Evolutionary conservation across 176 grass and related monocot species (phyloP).

Genomic region (Zoysia pacifica): DNA sequence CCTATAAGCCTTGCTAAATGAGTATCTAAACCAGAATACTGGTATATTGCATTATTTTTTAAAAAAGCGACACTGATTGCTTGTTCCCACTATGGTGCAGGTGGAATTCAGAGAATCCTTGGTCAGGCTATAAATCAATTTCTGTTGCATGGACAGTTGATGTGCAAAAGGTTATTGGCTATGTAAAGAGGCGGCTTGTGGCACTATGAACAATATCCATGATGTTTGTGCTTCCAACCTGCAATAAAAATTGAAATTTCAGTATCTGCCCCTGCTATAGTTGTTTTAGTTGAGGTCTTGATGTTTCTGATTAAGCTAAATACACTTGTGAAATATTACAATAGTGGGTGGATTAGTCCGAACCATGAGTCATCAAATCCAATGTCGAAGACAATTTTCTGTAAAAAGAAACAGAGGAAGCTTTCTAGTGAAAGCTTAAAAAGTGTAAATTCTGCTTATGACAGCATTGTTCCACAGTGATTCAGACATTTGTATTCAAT

Average conservation of each 20-base stretch:
- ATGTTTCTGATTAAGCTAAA: conserved; percentile 11
- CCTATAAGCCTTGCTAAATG: not conserved
- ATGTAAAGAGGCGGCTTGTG: conserved; percentile 70
- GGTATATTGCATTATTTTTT: not conserved
- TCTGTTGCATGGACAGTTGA: conserved; percentile 96
- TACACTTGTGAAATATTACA: not conserved
- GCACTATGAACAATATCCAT: conserved; percentile 42
- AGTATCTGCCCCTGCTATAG: conserved; percentile 19
- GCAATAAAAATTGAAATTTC: not conserved
- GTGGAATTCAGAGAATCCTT: conserved; percentile 83
- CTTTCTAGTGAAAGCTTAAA: conserved; percentile 15
- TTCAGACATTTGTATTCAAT: conserved; percentile 37
- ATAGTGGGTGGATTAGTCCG: not conserved
- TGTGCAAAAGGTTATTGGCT: conserved; percentile 64
- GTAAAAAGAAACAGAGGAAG: conserved; percentile 17
- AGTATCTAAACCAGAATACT: not conserved
- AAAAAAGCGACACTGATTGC: not conserved
- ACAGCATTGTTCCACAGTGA: conserved; percentile 36
- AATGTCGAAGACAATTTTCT: conserved; percentile 5
- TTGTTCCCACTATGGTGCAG: conserved; percentile 37
- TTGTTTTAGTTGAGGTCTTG: conserved; percentile 22
- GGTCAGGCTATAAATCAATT: conserved; percentile 70
- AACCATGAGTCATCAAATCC: conserved; percentile 7
- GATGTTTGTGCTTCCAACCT: not conserved
- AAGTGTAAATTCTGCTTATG: conserved; percentile 44